Evolutionary conservation across 1,284 basidiomycete genomes (phyloP), one percentile per base, ranked within the genome.

Genomic region (Cryptococcus neoformans): DNA sequence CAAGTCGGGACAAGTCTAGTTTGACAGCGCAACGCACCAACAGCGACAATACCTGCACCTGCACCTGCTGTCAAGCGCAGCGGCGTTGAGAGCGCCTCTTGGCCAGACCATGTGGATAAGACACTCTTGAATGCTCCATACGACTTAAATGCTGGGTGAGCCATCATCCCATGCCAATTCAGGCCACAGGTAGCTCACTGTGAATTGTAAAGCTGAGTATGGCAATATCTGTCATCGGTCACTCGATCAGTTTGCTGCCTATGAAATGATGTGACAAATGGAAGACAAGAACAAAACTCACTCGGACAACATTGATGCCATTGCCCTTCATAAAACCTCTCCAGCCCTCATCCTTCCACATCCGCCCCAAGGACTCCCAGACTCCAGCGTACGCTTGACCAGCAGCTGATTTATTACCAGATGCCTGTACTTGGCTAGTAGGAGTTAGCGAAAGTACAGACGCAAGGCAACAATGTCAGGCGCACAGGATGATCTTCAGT

Each of bases 301-400:
- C 75, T 54, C 93, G 84, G 63, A 96, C 74, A 75, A 93, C 95
- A 75, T 97, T 97, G 73, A 95, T 90, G 12, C 92, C 92, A 62
- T 83, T 83, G 9, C 81, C 82, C 51, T 92, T 83, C 92, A 96
- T 94, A 75, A 86, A 93, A 3, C 94, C 94, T 66, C 79, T 83
- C 75, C 93, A 88, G 1, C 93, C 94, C 76, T 97, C 94, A 72
- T 95, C 92, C 64, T 81, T 81, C 89, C 90, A 95, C 87, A 96
- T 96, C 56, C 91, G 83, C 3, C 63, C 68, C 47, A 94, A 81
- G 66, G 86, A 88, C 21, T 83, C 78, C 87, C 88, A 92, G 50
- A 94, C 89, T 34, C 90, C 89, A 65, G 82, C 85, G 76, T 94
- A 94, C 62, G 88, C 86, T 64, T 84, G 80, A 2, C 84, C 82